Percentiles rank a stretch among this genome's conserved stretches.
Conservation (phyloP, 1,139 yeast genomes). For the Sugiyamaella grinbergsii region DNA sequence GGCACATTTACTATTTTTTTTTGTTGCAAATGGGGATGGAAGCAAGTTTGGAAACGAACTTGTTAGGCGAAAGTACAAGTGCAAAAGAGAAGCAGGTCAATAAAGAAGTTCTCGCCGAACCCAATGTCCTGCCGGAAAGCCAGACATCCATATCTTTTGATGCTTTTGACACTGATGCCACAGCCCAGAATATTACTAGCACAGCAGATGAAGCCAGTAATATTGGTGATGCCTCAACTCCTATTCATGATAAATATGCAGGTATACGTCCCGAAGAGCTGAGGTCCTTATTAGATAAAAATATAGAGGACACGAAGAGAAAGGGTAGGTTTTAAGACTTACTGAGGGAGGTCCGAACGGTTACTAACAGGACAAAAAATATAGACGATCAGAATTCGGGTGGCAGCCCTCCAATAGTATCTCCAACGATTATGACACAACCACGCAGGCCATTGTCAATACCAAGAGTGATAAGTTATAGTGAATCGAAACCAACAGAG, state of each 20-base stretch:
- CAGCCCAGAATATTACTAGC: constrained; percentile 4
- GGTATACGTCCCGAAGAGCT: constrained; percentile 20
- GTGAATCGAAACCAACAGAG: constrained; percentile 3
- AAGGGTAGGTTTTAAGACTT: neutral
- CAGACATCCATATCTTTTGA: constrained; percentile 12
- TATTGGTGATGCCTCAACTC: constrained; percentile 19
- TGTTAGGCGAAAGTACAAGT: constrained; percentile 4
- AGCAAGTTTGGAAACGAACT: neutral
- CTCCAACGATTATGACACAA: neutral
- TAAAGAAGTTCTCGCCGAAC: constrained; percentile 4
- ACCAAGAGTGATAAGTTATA: constrained; percentile 3
- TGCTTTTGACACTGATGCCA: constrained; percentile 8
- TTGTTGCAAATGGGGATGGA: constrained; percentile 5
- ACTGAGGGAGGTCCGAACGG: neutral
- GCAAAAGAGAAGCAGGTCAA: constrained; percentile 1
- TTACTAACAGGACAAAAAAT: constrained; percentile 3
- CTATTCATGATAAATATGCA: constrained; percentile 22
- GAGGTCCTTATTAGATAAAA: constrained; percentile 12
- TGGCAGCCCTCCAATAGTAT: neutral
- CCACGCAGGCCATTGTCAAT: neutral
- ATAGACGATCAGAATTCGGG: constrained; percentile 9
- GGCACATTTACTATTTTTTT: neutral
- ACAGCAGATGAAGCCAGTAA: constrained; percentile 15
- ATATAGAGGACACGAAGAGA: constrained; percentile 7
- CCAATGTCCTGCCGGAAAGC: constrained; percentile 10